Evolutionary conservation across 768 basidiomycete genomes (phyloP), one percentile per base, ranked within the genome.

Genomic region (Hemileccinum rubropunctum): DNA sequence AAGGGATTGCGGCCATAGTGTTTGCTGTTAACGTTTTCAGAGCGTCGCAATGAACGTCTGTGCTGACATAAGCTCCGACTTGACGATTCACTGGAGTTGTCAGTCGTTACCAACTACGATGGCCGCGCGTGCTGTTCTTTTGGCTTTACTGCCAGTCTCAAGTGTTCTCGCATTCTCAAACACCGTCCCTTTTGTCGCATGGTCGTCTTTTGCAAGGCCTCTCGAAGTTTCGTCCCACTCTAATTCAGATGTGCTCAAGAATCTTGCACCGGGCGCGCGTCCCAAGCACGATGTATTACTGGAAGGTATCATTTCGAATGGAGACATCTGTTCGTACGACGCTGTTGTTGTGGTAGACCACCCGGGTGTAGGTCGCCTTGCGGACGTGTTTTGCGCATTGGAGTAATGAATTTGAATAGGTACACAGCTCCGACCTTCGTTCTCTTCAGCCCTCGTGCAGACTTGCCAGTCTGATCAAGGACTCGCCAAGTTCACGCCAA

Each of bases 401-500:
- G 48, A 33, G 27, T 53, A 28, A 53, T 58, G 45, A 21, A 36
- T 10, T 26, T 18, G 35, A 26, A 13, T 58, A 91, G 88, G 71
- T 87, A 4, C 88, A 86, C 58, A 83, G 86, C 21, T 83, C 86
- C n/a, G 88, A 91, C 71, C 71, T 91, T 36, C 82, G 84, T 27
- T 66, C 69, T 10, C 79, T 90, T 18, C 66, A 78, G 6, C 70
- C 80, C 9, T 72, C 75, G 2, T 81, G 80, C 3, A 65, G 70
- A 52, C 69, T 90, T 17, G 69, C 77, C 6, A 70, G 66, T 21
- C 60, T 70, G 6, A 69, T 91, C 9, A 70, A 67, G 4, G 70
- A 71, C 1, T 71, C 86, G 3, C 71, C 80, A 0, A 82, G 77
- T 2, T 72, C 80, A 21, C 69, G 82, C 20, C 83, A 88, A 65